Evolutionary conservation across 768 basidiomycete species (phyloP), one percentile per base, ranked within the genome.

Genomic region (Psilocybe cubensis): DNA sequence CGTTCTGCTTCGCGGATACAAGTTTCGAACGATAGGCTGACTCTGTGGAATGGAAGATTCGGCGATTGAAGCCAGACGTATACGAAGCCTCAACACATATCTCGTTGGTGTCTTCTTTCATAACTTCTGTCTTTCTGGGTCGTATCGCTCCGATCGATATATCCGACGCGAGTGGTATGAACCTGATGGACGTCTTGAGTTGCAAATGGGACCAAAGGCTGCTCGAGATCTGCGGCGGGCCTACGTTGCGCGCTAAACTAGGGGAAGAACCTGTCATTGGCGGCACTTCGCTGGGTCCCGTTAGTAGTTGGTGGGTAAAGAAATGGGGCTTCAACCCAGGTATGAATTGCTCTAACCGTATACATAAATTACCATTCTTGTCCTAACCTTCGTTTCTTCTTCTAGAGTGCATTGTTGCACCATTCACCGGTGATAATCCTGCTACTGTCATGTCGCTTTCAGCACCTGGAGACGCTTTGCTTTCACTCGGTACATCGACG

Each of bases 111-210:
- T 92, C 90, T 11, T 92, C 89, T 17, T 94, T 92, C 75, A 76
- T 94, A 57, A 82, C 91, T 3, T 93, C 92, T 0, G 70, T 96
- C n/a, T 88, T 95, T 68, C 77, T 93, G 46, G 90, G 91, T 3
- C 72, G 74, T 47, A 82, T 94, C 61, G 89, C 88, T 9, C 89
- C 91, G 0, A 87, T 93, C 51, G 94, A 96, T 63, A 84, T 88
- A n/a, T 86, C 87, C 23, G 94, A 95, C 70, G 92, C 91, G 2
- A 92, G 90, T 67, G 94, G 94, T 0, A 94, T 92, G 91, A 94
- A 94, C 68, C 74, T 94, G 25, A 94, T 91, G 88, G 77, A 91
- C 59, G 83, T 94, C 50, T 72, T 87, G 27, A 82, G 84, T 1
- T 82, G 83, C 69, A 84, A 84, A 69, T 95, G 92, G 92, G 83